Conservation (phyloP, 371 early-diverging fungal genomes). For the Apophysomyces variabilis region DNA sequence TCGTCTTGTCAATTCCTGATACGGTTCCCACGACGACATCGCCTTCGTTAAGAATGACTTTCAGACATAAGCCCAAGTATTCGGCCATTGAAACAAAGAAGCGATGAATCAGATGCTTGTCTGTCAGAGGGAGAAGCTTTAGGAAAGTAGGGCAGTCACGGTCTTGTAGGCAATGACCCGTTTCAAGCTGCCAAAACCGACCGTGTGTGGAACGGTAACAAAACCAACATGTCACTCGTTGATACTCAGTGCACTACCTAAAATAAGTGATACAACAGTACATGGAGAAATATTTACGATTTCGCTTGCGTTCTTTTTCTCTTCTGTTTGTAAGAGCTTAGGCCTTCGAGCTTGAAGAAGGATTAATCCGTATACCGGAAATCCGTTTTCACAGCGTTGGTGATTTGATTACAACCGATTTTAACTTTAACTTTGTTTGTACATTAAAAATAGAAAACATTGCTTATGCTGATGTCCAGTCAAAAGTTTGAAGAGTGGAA, state of each 20-base stretch:
- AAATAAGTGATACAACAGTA: neutral
- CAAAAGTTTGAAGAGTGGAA: too few species aligned
- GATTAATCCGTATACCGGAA: too few species aligned
- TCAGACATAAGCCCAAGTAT: constrained; percentile 24
- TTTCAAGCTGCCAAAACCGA: neutral
- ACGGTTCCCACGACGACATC: constrained; percentile 23
- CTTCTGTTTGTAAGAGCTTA: too few species aligned
- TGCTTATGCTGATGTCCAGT: too few species aligned
- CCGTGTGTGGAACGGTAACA: neutral
- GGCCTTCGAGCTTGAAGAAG: too few species aligned
- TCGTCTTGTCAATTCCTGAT: constrained; percentile 18
- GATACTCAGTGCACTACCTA: neutral
- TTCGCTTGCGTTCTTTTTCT: too few species aligned
- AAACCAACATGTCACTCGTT: neutral
- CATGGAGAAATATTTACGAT: neutral
- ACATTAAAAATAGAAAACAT: too few species aligned
- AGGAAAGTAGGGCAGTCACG: neutral
- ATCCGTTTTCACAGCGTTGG: too few species aligned
- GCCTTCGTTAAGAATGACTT: constrained; percentile 18
- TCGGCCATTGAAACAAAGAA: constrained; percentile 22
- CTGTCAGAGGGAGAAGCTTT: neutral
- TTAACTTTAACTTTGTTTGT: too few species aligned
- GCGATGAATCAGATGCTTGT: neutral
- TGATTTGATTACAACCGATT: too few species aligned
- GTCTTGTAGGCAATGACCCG: neutral